Conservation (phyloP, 805 yeast species). For the Kluyveromyces wickerhamii region DNA sequence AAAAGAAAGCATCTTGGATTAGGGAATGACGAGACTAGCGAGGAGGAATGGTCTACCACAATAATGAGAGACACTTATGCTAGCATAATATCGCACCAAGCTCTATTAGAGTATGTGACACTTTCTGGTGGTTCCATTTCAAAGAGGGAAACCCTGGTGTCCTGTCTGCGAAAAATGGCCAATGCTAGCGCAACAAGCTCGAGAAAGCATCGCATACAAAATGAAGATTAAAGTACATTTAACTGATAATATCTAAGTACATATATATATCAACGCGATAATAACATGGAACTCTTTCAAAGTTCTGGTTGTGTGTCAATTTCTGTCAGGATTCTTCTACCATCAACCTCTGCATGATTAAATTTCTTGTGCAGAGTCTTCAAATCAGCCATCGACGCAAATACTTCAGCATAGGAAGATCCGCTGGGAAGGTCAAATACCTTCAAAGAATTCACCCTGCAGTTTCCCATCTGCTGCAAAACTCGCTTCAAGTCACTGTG, state of each 20-base stretch:
- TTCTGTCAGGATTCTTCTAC: constrained; percentile 32
- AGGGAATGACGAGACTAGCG: constrained; percentile 65
- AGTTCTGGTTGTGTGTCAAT: constrained; percentile 16
- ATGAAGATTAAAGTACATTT: background rate
- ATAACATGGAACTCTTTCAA: no score
- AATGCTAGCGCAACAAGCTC: no score
- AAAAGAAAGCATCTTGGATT: constrained; percentile 63
- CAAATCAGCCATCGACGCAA: constrained; percentile 22
- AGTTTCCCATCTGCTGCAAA: constrained; percentile 17
- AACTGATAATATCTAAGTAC: constrained; percentile 5
- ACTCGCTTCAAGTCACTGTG: constrained; percentile 16
- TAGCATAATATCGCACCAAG: constrained; percentile 24
- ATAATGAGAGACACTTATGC: constrained; percentile 26
- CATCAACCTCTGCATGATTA: constrained; percentile 42
- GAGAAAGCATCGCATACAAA: background rate
- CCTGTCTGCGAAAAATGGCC: constrained; percentile 23
- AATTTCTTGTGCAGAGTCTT: constrained; percentile 27
- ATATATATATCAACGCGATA: no score
- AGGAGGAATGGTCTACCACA: constrained; percentile 62
- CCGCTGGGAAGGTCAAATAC: constrained; percentile 34
- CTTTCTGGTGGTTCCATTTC: constrained; percentile 16
- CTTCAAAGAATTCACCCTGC: constrained; percentile 17
- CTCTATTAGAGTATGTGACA: constrained; percentile 25
- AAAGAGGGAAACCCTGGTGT: constrained; percentile 20
- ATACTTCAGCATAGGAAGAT: constrained; percentile 33